Percentiles rank a stretch among this genome's conserved stretches.
phyloP scores from a whole-genome alignment of 768 basidiomycete species.

The Candolleomyces eurysporus region DNA sequence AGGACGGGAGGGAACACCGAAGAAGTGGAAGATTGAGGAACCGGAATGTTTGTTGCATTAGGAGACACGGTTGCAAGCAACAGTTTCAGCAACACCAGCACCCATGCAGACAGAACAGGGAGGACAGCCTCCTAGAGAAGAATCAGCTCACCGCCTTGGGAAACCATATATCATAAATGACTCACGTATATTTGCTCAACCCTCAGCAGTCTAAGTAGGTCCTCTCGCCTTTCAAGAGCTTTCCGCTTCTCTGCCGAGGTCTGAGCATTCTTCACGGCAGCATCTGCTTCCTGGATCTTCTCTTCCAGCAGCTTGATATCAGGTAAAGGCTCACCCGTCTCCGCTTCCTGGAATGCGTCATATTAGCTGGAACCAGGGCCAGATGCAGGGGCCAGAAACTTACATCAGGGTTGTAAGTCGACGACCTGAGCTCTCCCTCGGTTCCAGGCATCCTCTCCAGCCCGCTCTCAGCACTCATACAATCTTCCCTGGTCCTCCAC shows the following conservation, averaged over 20 bases:
- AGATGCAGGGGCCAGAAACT: conserved; percentile 7
- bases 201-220: conserved; percentile 82
- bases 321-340: conserved; percentile 61
- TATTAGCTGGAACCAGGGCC: neutral
- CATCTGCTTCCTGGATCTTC: conserved; percentile 69
- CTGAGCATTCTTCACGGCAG: conserved; percentile 48
- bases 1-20: conserved; percentile 72
- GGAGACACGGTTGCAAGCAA: conserved; percentile 92
- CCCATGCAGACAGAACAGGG: conserved; percentile 84
- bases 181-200: conserved; percentile 93
- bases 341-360: conserved; percentile 44
- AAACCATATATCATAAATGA: neutral
- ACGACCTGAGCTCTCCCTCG: conserved; percentile 54
- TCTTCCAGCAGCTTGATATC: conserved; percentile 71
- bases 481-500: conserved; percentile 95
- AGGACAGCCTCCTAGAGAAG: conserved; percentile 69
- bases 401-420: conserved; percentile 44
- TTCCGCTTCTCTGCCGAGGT: conserved; percentile 54
- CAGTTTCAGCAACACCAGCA: conserved; percentile 89
- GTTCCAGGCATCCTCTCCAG: conserved; percentile 75
- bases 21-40: conserved; percentile 65
- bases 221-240: conserved; percentile 68
- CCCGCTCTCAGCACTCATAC: conserved; percentile 91
- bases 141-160: neutral
- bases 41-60: conserved; percentile 53